Percentiles rank a stretch among this genome's conserved stretches.
phyloP scores from a whole-genome alignment of 1,284 basidiomycete genomes.

The Bjerkandera adusta region DNA sequence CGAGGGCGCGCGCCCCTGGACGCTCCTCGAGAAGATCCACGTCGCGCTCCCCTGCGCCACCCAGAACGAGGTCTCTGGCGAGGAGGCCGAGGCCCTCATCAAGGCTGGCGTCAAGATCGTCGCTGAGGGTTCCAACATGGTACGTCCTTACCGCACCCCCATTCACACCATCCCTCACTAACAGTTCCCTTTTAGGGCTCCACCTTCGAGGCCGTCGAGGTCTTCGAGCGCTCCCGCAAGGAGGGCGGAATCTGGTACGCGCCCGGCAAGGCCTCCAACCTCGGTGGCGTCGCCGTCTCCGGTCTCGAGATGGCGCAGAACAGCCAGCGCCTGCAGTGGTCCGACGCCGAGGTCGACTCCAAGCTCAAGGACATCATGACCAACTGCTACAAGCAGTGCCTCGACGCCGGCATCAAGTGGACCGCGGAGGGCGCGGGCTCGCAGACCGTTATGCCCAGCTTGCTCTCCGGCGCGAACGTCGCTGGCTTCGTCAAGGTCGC shows the following conservation, averaged over 20 bases:
- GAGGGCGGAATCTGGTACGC: conserved; percentile 64
- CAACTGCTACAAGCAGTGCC: conserved; percentile 64
- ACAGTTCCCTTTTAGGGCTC: conserved; percentile 35
- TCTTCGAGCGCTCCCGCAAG: conserved; percentile 67
- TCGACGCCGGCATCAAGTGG: conserved; percentile 60
- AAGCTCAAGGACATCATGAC: conserved; percentile 80
- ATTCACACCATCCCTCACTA: background rate
- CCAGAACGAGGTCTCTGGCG: conserved; percentile 76
- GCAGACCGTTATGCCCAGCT: conserved; percentile 48
- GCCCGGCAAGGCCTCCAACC: conserved; percentile 74
- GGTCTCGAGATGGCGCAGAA: conserved; percentile 85
- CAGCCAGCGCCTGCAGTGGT: conserved; percentile 67
- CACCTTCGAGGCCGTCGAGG: conserved; percentile 71
- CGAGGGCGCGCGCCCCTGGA: conserved; percentile 67
- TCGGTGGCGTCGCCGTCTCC: conserved; percentile 69
- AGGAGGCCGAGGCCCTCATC: conserved; percentile 71
- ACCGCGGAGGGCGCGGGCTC: conserved; percentile 41
- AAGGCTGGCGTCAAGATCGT: conserved; percentile 72
- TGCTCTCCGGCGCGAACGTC: conserved; percentile 75
- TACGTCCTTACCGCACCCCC: background rate
- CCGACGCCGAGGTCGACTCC: conserved; percentile 65
- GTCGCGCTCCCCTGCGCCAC: conserved; percentile 78
- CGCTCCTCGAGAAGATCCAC: conserved; percentile 64
- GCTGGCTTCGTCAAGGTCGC: conserved; percentile 74
- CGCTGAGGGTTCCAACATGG: conserved; percentile 79